Percentiles rank a stretch among this genome's conserved stretches.
These are phyloP conservation scores for Terana coerulea DNA, from an alignment of 768 basidiomycete genomes.

Conservation along the genomic window DNA sequence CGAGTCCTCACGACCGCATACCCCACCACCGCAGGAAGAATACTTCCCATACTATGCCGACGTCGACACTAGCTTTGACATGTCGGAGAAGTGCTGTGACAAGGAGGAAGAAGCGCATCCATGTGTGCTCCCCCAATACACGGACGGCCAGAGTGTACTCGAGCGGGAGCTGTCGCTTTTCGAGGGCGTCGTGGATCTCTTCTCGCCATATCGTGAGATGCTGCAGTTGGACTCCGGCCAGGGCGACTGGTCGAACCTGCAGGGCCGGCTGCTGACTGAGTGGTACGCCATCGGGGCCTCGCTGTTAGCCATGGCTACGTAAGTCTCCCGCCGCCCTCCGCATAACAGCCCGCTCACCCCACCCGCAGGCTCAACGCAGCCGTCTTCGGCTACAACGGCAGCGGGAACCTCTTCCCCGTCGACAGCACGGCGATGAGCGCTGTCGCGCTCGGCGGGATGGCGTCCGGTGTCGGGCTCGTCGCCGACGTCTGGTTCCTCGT, in stretches of 20 bases:
- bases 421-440: slow-evolving; percentile 43
- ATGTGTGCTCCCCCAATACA: slow-evolving; percentile 12
- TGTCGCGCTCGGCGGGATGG: slow-evolving; percentile 55
- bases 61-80: not conserved
- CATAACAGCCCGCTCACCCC: not conserved
- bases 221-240: not conserved
- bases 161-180: slow-evolving; percentile 8
- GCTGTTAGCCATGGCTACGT: slow-evolving; percentile 61
- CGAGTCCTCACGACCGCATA: slow-evolving; percentile 7
- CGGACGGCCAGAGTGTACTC: slow-evolving; percentile 22
- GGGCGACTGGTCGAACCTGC: slow-evolving; percentile 3
- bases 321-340: slow-evolving; percentile 18
- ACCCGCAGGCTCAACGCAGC: slow-evolving; percentile 43
- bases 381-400: slow-evolving; percentile 57
- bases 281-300: slow-evolving; percentile 67
- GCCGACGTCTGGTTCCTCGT: slow-evolving; percentile 65
- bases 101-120: not conserved
- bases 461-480: slow-evolving; percentile 65
- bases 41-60: slow-evolving; percentile 13
- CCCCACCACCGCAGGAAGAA: slow-evolving; percentile 7
- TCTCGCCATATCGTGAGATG: slow-evolving; percentile 52
- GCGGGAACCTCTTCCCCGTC: slow-evolving; percentile 43
- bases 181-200: slow-evolving; percentile 34
- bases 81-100: not conserved
- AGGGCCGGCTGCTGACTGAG: slow-evolving; percentile 52